Base-by-base conservation (phyloP, 805 yeast genomes). In the Monosporozyma solicola region DNA sequence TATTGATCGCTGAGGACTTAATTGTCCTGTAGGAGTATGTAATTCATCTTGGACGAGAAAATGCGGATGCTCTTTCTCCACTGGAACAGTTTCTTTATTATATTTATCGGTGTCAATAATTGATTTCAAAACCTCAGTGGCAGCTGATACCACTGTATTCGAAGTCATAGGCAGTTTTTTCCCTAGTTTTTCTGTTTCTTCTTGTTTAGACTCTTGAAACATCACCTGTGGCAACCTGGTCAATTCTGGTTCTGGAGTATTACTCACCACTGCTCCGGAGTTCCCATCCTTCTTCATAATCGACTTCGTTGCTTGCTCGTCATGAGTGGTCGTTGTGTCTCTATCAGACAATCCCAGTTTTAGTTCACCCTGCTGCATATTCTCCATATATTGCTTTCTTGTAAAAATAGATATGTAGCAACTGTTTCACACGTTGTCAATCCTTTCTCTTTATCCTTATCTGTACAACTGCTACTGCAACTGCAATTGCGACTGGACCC, bases 21-120 rank as follows among this genome's bases (percentile, higher is more conserved):
- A 53, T 4, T 61, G 58, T 41, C 66, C 55, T 1, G 65, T 58
- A 8, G 61, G 61, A 2, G 59, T 57, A 46, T 62, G 66, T 31
- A 62, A 51, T 10, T 53, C 51, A 48, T 62, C 62, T 43, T 61
- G 64, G 5, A 58, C 69, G 24, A 76, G 77, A 64, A 87, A 86
- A 68, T 87, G 95, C 0, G 94, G 91, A 37, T 48, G 50, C 15
- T 25, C 45, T 16, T 11, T 37, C 15, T 35, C 32, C 22, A 29
- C 10, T n/a, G n/a, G 35, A n/a, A 5, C 15, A 15, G 33, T 7
- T 9, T n/a, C 31, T 22, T 16, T 16, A n/a, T 13, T 45, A 45
- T n/a, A 5, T 5, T 45, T n/a, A 4, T 29, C 48, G 7, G 22
- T 7, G 15, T n/a, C 48, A 29, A 43, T 43, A 24, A 43, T 31